Evolutionary conservation across 805 yeast species (phyloP).

Genomic region (Metschnikowia koreensis): DNA sequence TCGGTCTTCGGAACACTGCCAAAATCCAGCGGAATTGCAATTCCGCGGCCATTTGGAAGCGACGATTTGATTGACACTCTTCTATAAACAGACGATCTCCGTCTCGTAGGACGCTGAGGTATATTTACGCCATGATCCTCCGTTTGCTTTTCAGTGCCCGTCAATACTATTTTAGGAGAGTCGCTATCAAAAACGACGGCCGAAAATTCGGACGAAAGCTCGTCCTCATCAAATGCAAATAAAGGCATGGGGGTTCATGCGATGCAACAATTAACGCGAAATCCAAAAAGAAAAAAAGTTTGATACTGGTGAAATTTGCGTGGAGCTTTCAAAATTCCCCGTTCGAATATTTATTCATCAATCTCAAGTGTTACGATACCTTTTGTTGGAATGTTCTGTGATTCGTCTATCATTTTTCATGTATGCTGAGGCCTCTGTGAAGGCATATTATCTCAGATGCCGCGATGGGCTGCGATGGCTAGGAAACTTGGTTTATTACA

Average conservation of each 20-base stretch:
- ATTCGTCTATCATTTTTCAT: no score
- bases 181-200: constrained; percentile 9
- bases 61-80: constrained; percentile 19
- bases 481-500: no score
- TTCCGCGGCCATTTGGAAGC: constrained; percentile 10
- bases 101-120: constrained; percentile 3
- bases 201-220: constrained; percentile 13
- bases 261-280: neutral
- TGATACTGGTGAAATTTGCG: no score
- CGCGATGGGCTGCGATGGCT: no score
- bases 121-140: constrained; percentile 3
- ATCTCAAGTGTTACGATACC: no score
- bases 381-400: no score
- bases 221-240: constrained; percentile 20
- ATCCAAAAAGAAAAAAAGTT: neutral
- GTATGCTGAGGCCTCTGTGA: no score
- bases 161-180: neutral
- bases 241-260: constrained; percentile 12
- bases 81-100: constrained; percentile 19
- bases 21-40: constrained; percentile 18
- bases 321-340: no score
- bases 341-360: no score
- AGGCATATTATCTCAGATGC: no score
- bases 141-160: neutral
- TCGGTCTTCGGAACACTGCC: constrained; percentile 10